Base-by-base conservation (phyloP, 805 yeast genomes). In the Wickerhamia fluorescens region DNA sequence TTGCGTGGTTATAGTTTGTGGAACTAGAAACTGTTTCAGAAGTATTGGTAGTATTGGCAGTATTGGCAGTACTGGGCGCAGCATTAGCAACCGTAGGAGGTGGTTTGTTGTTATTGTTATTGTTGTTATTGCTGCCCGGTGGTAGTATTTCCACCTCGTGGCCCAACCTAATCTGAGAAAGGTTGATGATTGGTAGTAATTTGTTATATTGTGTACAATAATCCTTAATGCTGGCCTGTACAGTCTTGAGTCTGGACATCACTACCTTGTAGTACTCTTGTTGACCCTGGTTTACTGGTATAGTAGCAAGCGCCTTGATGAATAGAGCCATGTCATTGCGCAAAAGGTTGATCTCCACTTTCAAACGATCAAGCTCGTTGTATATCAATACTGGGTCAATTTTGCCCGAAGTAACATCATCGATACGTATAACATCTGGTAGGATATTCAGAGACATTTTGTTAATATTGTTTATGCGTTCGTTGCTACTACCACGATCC, bases 151-250 rank as follows among this genome's bases (percentile, higher is more conserved):
- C 75, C 3, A 67, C 74, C 23, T 65, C 71, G 33, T 67, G 59
- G 1, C 76, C 76, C 27, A 64, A 49, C 35, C 66, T 68, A 18
- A 66, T 58, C 42, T 71, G 75, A 1, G 75, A 58, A 36, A 68
- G 57, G 37, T 71, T 58, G 24, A 72, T 66, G 23, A 72, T 58
- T 4, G 78, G 77, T 3, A 69, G 47, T 11, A 72, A 47, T 32
- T 63, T 51, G 28, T 59, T 66, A 43, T 69, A 72, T 29, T 65
- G 56, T 5, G 41, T 49, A 36, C 66, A 58, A 34, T 70, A 71
- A 4, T 56, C 59, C 17, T 58, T 57, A 24, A 71, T 65, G 30
- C 58, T 53, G 9, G 33, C 40, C 36, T 61, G 64, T 4, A 71
- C 54, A 6, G 51, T 42, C 20, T 58, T 53, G 25, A 68, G 58